A percentile compares a stretch with the other conserved stretches of the same genome.
phyloP scores from a whole-genome alignment of 495 filamentous ascomycete species.

The Aspergillus affinis region DNA sequence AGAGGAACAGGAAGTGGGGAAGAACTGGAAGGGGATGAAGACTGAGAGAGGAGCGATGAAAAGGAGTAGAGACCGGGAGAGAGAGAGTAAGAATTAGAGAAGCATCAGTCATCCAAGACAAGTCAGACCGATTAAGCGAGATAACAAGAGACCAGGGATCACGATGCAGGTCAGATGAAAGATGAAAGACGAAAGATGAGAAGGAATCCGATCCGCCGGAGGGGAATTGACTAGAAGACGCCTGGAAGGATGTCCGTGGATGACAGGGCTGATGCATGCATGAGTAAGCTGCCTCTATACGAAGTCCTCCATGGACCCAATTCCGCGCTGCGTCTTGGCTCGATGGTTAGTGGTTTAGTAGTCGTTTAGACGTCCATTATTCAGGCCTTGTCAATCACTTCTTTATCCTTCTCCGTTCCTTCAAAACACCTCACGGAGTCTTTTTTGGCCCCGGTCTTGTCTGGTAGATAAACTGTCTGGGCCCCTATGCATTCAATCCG shows the following conservation, averaged over 20 bases:
- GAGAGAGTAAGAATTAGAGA: not conserved
- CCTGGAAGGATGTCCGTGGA: not conserved
- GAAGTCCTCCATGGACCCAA: no score
- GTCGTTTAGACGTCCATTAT: not conserved
- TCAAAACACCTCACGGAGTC: not conserved
- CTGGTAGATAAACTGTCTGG: not conserved
- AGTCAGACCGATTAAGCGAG: not conserved
- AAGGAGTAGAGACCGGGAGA: not conserved
- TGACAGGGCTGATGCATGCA: no score
- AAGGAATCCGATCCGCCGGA: no score
- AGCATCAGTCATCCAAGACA: not conserved
- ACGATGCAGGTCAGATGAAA: not conserved
- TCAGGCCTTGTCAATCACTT: not conserved
- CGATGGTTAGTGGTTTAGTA: no score
- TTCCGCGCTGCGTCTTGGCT: no score
- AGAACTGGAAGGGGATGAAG: conserved; percentile 1
- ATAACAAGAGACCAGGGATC: not conserved
- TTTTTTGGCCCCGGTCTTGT: not conserved
- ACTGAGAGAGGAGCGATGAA: not conserved
- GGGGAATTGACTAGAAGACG: not conserved
- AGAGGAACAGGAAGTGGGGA: not conserved
- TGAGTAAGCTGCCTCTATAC: not conserved
- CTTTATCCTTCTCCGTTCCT: no score
- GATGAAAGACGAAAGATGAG: not conserved
- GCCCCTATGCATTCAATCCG: not conserved